Base-by-base conservation (phyloP, 164 flowering plant species). In the Magnolia changhungtana region DNA sequence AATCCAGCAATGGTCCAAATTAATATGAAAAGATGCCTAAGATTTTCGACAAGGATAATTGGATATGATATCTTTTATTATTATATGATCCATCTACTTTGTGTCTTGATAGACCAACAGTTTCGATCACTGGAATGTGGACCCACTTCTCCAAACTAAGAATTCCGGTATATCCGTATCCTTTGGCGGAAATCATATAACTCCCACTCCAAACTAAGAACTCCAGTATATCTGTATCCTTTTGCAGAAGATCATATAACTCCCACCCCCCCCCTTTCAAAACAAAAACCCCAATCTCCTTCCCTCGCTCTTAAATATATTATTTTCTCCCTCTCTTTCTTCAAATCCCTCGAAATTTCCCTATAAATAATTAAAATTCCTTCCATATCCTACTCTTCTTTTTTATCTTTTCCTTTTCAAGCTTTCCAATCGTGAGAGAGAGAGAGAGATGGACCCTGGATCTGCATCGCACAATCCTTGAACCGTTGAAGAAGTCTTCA, bases 401-500 rank as follows among this genome's bases (percentile, higher is more conserved):
- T 65, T 59, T 29, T 66, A 18, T 8, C 64, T 50, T 52, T 31
- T 72, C 51, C 21, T 11, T 24, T 24, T 11, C 18, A 37, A 19
- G 55, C 37, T 67, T 64, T 31, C 37, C 4, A 31, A 31, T 4
- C 37, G 37, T 31, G 37, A 31, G 37, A 31, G 37, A 31, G 37
- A 31, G 37, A 31, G 37, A 31, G 37, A 31, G 37, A 31, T 2
- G 91, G 93, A 88, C 72, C 85, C 86, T 20, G 82, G 83, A 24
- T 76, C 73, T 20, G 85, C 78, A 31, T 79, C 75, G 50, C 89
- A 87, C 86, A 90, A 89, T 78, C 94, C 92, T 21, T 86, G 94
- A 27, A 90, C 94, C 0, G 94, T 90, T 6, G 94, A 90, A 24
- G 94, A 90, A 67, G 94, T 90, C 19, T 90, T 89, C 72, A 79